Conservation (phyloP, 2,329 filamentous ascomycete species). For the Aspergillus sp. region DNA sequence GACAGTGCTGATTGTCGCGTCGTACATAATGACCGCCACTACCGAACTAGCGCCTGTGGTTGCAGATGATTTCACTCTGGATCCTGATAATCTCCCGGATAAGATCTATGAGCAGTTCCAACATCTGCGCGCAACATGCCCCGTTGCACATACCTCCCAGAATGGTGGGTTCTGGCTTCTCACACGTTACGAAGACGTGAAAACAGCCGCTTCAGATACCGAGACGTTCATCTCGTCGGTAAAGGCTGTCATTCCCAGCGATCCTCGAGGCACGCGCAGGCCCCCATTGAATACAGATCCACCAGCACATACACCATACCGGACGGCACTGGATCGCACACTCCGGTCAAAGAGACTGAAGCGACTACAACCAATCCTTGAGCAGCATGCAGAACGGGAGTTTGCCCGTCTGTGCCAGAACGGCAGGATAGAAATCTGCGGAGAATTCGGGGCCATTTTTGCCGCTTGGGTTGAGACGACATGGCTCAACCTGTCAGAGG, state of each 20-base stretch:
- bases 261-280: constrained; percentile 11
- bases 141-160: constrained; percentile 9
- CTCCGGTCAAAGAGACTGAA: constrained; percentile 7
- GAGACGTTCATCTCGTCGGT: constrained; percentile 9
- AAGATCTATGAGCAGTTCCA: constrained; percentile 9
- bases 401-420: neutral
- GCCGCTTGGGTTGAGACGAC: constrained; percentile 12
- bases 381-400: constrained; percentile 7
- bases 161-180: constrained; percentile 10
- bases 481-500: constrained; percentile 12
- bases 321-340: constrained; percentile 9
- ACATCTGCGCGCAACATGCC: constrained; percentile 4
- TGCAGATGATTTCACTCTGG: neutral
- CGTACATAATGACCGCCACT: too few species aligned
- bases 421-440: constrained; percentile 5
- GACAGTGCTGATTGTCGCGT: too few species aligned
- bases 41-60: too few species aligned
- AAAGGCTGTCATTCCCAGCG: constrained; percentile 11
- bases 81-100: neutral
- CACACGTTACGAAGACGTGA: constrained; percentile 10
- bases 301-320: constrained; percentile 12
- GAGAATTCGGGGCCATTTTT: constrained; percentile 7
- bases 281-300: constrained; percentile 12
- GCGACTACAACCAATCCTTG: constrained; percentile 3
- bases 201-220: constrained; percentile 7